Conservation (phyloP, 192 early-diverging fungal genomes). For the Podila minutissima region DNA sequence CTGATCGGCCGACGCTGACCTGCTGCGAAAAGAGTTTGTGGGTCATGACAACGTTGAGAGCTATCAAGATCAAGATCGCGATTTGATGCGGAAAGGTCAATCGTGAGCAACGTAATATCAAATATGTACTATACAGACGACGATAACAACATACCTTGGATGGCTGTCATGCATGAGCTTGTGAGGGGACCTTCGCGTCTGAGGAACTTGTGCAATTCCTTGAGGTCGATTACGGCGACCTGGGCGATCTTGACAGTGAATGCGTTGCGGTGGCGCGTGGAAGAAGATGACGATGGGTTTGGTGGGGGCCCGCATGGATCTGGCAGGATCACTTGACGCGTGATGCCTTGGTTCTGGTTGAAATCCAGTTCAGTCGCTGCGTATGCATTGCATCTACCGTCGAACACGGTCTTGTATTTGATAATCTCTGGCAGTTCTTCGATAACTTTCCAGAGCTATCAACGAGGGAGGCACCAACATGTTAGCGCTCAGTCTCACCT, state of each 20-base stretch:
- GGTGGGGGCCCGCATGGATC: conserved; percentile 9
- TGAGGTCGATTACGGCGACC: conserved; percentile 22
- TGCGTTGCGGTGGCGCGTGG: conserved; percentile 22
- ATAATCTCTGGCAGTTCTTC: conserved; percentile 31
- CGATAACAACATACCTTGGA: conserved; percentile 15
- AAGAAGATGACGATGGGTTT: background rate
- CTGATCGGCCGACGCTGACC: conserved; percentile 38
- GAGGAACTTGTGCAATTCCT: conserved; percentile 31
- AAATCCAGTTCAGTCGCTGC: conserved; percentile 15
- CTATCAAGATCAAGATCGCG: background rate
- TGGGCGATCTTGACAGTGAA: conserved; percentile 26
- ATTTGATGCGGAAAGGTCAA: background rate
- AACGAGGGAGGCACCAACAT: background rate
- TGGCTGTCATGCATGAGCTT: conserved; percentile 22
- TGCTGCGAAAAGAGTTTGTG: conserved; percentile 43
- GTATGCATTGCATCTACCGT: conserved; percentile 34
- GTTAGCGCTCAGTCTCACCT: too few relatives aligned
- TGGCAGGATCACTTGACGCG: conserved; percentile 20
- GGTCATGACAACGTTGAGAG: conserved; percentile 48
- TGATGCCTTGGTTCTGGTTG: background rate
- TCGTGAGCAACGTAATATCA: background rate
- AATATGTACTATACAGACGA: background rate
- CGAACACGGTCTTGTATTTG: conserved; percentile 33
- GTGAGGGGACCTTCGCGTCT: conserved; percentile 26
- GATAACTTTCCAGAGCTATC: conserved; percentile 33